These are phyloP conservation scores for Terana coerulea DNA, from an alignment of 768 basidiomycete species.

Conservation along the genomic window DNA sequence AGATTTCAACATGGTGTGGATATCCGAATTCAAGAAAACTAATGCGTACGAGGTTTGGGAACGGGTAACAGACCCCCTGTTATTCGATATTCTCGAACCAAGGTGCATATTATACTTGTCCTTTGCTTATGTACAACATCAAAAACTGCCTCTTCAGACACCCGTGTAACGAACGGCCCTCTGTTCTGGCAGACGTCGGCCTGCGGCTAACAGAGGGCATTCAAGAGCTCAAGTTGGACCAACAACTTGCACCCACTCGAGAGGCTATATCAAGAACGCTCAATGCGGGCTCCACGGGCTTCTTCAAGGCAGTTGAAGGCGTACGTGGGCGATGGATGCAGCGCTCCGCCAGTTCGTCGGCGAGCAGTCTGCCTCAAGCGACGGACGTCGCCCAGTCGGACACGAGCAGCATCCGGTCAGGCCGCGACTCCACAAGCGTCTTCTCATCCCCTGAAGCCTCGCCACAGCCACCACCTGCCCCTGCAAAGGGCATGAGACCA, in stretches of 20 bases:
- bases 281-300: slow-evolving; percentile 66
- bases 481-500: slow-evolving; percentile 22
- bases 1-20: slow-evolving; percentile 88
- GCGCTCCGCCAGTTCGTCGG: slow-evolving; percentile 22
- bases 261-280: slow-evolving; percentile 84
- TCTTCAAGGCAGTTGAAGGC: slow-evolving; percentile 89
- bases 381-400: slow-evolving; percentile 2
- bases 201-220: slow-evolving; percentile 90
- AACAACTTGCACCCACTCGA: slow-evolving; percentile 89
- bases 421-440: background rate
- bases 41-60: slow-evolving; percentile 92
- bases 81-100: slow-evolving; percentile 96
- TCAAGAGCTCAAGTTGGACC: slow-evolving; percentile 89
- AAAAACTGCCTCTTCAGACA: slow-evolving; percentile 49
- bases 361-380: background rate
- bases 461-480: slow-evolving; percentile 13
- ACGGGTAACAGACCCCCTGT: slow-evolving; percentile 79
- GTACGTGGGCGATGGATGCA: slow-evolving; percentile 72
- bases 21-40: slow-evolving; percentile 83
- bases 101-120: slow-evolving; percentile 45
- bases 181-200: slow-evolving; percentile 87
- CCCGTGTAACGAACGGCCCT: slow-evolving; percentile 89
- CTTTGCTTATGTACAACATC: background rate
- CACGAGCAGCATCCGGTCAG: background rate
- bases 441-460: slow-evolving; percentile 7